These are phyloP conservation scores for Sistotremastrum suecicum DNA, from an alignment of 768 basidiomycete species.

Conservation along the genomic window DNA sequence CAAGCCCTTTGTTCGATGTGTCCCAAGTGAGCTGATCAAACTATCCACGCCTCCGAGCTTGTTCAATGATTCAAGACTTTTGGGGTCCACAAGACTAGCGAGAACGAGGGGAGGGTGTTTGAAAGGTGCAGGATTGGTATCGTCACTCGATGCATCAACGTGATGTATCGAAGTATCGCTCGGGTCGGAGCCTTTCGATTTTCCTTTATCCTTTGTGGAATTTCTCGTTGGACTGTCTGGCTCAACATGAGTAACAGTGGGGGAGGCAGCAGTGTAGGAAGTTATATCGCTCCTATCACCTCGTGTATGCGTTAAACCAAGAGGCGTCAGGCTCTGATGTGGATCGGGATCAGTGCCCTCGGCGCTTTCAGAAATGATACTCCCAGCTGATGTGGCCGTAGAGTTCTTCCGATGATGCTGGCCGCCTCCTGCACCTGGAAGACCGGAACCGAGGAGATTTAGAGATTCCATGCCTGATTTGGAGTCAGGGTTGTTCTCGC, in stretches of 20 bases:
- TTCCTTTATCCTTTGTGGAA: conserved; percentile 6
- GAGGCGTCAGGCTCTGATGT: conserved; percentile 12
- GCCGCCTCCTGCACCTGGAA: conserved; percentile 15
- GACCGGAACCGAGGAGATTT: conserved; percentile 30
- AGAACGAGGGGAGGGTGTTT: conserved; percentile 56
- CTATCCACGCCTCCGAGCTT: conserved; percentile 57
- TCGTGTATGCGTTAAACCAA: conserved; percentile 9
- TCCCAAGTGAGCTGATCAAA: conserved; percentile 62
- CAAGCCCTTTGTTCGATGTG: conserved; percentile 38
- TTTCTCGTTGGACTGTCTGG: conserved; percentile 14
- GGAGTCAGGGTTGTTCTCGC: conserved; percentile 56
- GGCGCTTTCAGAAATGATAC: conserved; percentile 20
- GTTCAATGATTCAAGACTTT: conserved; percentile 51
- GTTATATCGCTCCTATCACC: conserved; percentile 2
- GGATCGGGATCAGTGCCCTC: conserved; percentile 39
- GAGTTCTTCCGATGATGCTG: conserved; percentile 43
- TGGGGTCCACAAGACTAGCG: conserved; percentile 83
- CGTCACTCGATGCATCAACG: conserved; percentile 20
- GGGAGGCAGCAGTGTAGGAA: not conserved
- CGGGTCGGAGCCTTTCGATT: conserved; percentile 8
- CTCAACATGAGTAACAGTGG: conserved; percentile 8
- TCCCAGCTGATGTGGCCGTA: conserved; percentile 37
- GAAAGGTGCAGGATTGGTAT: conserved; percentile 57
- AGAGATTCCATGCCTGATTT: conserved; percentile 38
- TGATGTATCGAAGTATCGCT: conserved; percentile 16